Evolutionary conservation across 257 asterid species (phyloP), one percentile per base, ranked within the genome.

Genomic region (Thymus quinquecostatus): DNA sequence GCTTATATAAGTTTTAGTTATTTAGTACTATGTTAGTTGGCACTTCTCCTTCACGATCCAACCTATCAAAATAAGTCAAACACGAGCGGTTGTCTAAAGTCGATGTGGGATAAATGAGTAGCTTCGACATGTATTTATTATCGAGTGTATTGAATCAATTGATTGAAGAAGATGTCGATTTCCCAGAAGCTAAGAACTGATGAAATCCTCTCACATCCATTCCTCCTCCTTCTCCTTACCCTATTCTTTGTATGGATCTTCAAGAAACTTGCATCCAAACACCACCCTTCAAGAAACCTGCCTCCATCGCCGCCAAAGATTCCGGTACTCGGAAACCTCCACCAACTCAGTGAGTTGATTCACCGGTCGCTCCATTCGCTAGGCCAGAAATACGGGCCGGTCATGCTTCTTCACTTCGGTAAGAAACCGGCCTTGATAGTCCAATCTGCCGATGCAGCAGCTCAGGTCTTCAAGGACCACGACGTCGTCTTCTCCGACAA

Each of bases 371-470:
- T 86, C 63, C 82, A 70, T 14, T 38, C 80, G 3, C 40, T 87
- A 10, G 82, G 86, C 5, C 0, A 28, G n/a, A 78, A 85, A 63
- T 29, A 81, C 55, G 90, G 92, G 6, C 86, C 87, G 2, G 1
- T 86, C 10, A 84, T 88, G 89, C 84, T 88, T 40, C 85, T 88
- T 4, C 84, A 76, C 75, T 71, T 88, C 5, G 95, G 89, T 1
- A 69, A 60, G 5, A 27, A 10, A 47, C 95, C 11, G 1, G 33
- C 27, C 33, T 1, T 53, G 12, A 11, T 53, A 0, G 4, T 53
- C 33, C 59, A 51, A 7, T 51, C 58, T 5, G 58, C 58, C 32
- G 58, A 51, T 1, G 10, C 32, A 7, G 58, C 58, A 0, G 8
- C 59, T 1, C 59, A 27, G 59, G 2, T 53, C 34, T 2, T 53